Conservation (phyloP, 805 yeast genomes). For the Ogataea siamensis region DNA sequence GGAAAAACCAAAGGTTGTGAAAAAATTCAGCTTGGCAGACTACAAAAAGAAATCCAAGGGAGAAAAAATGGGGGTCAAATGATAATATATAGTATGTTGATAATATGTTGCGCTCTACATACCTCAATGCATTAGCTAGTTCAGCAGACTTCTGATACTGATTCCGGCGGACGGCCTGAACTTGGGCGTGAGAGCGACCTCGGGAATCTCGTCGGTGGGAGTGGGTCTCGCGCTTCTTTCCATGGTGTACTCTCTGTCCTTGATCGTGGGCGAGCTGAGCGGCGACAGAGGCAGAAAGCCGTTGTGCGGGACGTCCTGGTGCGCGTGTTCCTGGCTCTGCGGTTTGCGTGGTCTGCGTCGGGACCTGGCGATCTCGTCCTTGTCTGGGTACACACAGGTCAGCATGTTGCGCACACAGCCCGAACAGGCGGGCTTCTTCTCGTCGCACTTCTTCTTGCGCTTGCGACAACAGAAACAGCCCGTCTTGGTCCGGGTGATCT, state of each 20-base stretch:
- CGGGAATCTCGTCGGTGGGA: conserved; percentile 5
- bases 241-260: conserved; percentile 10
- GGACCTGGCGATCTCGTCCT: conserved; percentile 20
- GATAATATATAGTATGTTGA: not conserved
- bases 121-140: conserved; percentile 13
- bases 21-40: conserved; percentile 73
- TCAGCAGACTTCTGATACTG: conserved; percentile 30
- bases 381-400: conserved; percentile 35
- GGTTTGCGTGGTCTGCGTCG: conserved; percentile 8
- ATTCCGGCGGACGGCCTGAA: conserved; percentile 18
- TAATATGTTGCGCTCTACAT: conserved; percentile 13
- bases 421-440: conserved; percentile 34
- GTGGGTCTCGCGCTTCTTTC: not conserved
- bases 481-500: conserved; percentile 37
- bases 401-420: conserved; percentile 36
- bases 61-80: conserved; percentile 11
- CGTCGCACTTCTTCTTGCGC: conserved; percentile 40
- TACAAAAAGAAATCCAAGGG: conserved; percentile 50
- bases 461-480: conserved; percentile 40
- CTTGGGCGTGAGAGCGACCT: conserved; percentile 1
- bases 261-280: conserved; percentile 27
- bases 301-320: no score
- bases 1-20: conserved; percentile 39
- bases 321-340: conserved; percentile 2
- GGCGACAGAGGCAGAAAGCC: conserved; percentile 24